These are phyloP conservation scores for Phlebiopsis gigantea DNA, from an alignment of 768 basidiomycete species.

Conservation along the genomic window DNA sequence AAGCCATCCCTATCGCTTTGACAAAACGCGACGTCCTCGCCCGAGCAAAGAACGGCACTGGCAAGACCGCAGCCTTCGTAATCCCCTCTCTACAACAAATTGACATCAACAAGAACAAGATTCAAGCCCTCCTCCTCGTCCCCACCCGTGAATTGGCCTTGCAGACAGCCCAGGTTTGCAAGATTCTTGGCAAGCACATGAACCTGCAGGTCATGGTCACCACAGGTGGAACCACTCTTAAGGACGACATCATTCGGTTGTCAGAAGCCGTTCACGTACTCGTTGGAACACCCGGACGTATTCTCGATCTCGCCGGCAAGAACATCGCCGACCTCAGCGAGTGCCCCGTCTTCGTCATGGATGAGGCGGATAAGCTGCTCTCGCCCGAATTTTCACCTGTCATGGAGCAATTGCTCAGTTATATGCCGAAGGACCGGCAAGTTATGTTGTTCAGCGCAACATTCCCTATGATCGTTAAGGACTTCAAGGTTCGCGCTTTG, in stretches of 20 bases:
- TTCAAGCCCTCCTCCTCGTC: conserved; percentile 94
- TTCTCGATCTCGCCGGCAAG: conserved; percentile 92
- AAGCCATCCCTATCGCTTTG: conserved; percentile 94
- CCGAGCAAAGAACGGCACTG: conserved; percentile 94
- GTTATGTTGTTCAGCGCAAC: conserved; percentile 99
- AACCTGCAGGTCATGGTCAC: conserved; percentile 97
- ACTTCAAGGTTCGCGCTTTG: conserved; percentile 75
- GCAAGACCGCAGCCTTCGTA: conserved; percentile 98
- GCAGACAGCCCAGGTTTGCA: conserved; percentile 98
- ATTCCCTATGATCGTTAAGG: conserved; percentile 98
- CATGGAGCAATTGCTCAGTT: conserved; percentile 90
- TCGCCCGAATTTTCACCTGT: conserved; percentile 98
- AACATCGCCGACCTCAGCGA: conserved; percentile 89
- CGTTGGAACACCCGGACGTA: conserved; percentile 94
- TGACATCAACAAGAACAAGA: conserved; percentile 77
- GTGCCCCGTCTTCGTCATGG: conserved; percentile 98
- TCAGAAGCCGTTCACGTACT: conserved; percentile 90
- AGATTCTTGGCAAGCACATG: conserved; percentile 95
- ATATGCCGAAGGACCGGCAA: conserved; percentile 81
- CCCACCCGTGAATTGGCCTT: conserved; percentile 98
- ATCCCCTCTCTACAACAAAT: conserved; percentile 95
- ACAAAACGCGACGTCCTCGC: conserved; percentile 92
- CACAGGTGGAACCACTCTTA: conserved; percentile 95
- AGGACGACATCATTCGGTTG: conserved; percentile 94
- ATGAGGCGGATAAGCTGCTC: conserved; percentile 97